Evolutionary conservation across 345 rosid genomes (phyloP), one percentile per base, ranked within the genome.

Genomic region (Salix suchowensis): DNA sequence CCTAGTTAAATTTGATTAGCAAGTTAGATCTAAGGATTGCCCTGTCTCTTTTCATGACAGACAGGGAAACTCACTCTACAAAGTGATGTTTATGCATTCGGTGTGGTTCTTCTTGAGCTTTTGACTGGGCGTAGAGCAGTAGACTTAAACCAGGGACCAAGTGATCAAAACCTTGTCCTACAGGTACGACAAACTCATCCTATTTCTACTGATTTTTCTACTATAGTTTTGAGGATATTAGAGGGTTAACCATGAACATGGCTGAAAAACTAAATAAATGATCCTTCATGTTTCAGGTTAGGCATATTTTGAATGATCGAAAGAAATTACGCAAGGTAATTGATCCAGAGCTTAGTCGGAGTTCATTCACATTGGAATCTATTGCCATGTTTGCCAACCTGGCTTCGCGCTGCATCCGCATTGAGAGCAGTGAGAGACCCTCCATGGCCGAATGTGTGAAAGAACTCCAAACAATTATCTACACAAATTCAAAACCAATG

Each of bases 11-110:
- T 67, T 71, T 44, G 44, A 65, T 73, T 68, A 58, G 71, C 68
- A 74, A 42, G 61, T 26, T 42, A 50, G 71, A 73, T 72, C 61
- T 66, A 46, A 77, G 6, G 32, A 39, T 42, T 28, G 42, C 36
- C 23, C 75, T 55, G 4, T 70, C 62, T 67, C 68, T 32, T 62
- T 76, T 70, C 50, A 19, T 70, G 72, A 73, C 89, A 95, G 97
- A 95, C 98, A 72, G 98, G 98, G 68, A 95, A 93, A 75, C 93
- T 95, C 80, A 95, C 98, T 65, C 82, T 95, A 84, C 96, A 91
- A 83, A 95, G 97, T 68, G 98, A 95, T 81, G 97, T 91, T 61
- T 95, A 95, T 78, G 98, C 98, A 83, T 95, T 93, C 74, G 98
- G 98, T 19, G 98, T 95, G 79, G 97, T 95, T 77, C 97, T 95